Evolutionary conservation across 164 flowering plant species (phyloP).

Genomic region (Protea cynaroides): DNA sequence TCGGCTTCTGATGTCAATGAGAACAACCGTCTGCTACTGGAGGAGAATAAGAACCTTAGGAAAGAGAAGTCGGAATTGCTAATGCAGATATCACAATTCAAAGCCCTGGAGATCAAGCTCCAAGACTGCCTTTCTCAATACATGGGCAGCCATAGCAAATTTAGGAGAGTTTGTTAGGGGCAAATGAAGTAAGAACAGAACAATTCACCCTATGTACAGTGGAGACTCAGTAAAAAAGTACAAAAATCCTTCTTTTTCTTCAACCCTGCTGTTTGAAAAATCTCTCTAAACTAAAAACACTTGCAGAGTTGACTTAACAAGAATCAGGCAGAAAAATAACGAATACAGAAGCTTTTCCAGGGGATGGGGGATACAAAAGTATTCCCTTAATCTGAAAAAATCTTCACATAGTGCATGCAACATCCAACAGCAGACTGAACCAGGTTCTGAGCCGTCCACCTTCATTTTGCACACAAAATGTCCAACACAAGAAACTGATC

Average conservation of each 20-base stretch:
- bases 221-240: background rate
- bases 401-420: too few species aligned
- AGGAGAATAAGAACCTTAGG: constrained; percentile 43
- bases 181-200: background rate
- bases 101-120: constrained; percentile 36
- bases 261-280: background rate
- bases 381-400: too few species aligned
- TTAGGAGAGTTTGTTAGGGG: constrained; percentile 13
- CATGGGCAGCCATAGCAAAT: constrained; percentile 17
- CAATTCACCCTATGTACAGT: background rate
- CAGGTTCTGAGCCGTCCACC: too few species aligned
- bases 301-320: too few species aligned
- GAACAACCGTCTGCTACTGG: constrained; percentile 16
- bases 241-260: background rate
- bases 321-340: too few species aligned
- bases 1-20: background rate
- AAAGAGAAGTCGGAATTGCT: constrained; percentile 37
- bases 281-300: too few species aligned
- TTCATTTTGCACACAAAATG: too few species aligned
- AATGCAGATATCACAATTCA: constrained; percentile 41
- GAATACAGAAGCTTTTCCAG: too few species aligned
- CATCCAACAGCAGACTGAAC: too few species aligned
- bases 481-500: too few species aligned
- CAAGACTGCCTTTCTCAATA: constrained; percentile 30
- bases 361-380: too few species aligned